phyloP scores from a whole-genome alignment of 106 monocot genomes.

The Narthecium ossifragum region DNA sequence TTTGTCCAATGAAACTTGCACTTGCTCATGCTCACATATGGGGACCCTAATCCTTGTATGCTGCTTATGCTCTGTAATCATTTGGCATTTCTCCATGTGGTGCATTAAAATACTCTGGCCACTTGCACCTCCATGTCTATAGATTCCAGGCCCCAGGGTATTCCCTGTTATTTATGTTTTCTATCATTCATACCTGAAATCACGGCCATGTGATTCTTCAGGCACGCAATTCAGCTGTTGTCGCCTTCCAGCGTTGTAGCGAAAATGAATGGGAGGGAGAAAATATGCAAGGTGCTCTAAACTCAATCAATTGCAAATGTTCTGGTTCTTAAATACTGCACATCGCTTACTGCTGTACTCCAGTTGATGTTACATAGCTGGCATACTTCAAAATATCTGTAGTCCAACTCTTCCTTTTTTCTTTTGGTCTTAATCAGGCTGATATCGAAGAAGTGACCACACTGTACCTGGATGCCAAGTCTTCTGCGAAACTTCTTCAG shows the following conservation, averaged over 20 bases:
- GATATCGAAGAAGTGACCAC: conserved; percentile 77
- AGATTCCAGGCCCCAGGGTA: too few relatives aligned
- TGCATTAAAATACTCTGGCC: too few relatives aligned
- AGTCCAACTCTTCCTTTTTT: neutral
- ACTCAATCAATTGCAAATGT: neutral
- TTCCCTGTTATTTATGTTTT: too few relatives aligned
- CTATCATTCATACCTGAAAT: too few relatives aligned
- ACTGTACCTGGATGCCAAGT: conserved; percentile 81
- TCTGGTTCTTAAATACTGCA: neutral
- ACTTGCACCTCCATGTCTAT: too few relatives aligned
- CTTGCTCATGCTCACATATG: too few relatives aligned
- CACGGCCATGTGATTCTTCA: conserved; percentile 15
- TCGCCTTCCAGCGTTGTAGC: conserved; percentile 80
- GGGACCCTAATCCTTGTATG: too few relatives aligned
- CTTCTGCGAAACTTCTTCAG: conserved; percentile 79
- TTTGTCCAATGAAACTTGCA: too few relatives aligned
- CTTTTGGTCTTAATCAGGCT: conserved; percentile 29
- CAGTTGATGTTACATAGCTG: neutral
- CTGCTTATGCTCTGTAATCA: too few relatives aligned
- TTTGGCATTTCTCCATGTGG: too few relatives aligned
- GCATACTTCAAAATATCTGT: neutral
- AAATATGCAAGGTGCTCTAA: conserved; percentile 82
- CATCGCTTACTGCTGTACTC: neutral
- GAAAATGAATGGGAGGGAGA: conserved; percentile 77
- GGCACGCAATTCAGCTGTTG: conserved; percentile 87